A percentile compares a stretch with the other conserved stretches of the same genome.
Conservation (phyloP, 139 green algal genomes). For the Micractinium sp. region DNA sequence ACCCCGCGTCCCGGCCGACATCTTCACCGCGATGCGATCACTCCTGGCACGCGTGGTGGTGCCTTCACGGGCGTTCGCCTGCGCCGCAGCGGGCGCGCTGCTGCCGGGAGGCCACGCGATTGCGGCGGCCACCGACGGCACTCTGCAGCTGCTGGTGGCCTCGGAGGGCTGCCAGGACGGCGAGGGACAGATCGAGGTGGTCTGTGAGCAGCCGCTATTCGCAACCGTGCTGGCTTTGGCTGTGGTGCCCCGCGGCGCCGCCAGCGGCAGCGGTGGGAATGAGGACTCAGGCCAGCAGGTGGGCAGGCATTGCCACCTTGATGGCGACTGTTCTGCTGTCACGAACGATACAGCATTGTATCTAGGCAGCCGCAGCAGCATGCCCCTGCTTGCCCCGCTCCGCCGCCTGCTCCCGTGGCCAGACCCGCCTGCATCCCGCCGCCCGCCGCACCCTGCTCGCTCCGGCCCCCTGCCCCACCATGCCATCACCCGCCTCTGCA, state of each 20-base stretch:
- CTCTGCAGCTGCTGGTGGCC: neutral
- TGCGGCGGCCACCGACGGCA: neutral
- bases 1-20: too few species aligned
- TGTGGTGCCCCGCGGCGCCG: neutral
- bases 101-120: neutral
- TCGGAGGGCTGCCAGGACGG: neutral
- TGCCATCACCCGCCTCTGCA: too few species aligned
- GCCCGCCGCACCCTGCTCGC: neutral
- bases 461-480: too few species aligned
- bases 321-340: too few species aligned
- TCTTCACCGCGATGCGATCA: neutral
- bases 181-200: conserved; percentile 17
- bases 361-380: too few species aligned
- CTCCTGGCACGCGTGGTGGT: neutral
- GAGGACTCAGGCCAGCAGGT: neutral
- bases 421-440: neutral
- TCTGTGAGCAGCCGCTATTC: conserved; percentile 26
- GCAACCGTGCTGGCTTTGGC: neutral
- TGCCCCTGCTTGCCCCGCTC: neutral
- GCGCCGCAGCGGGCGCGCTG: neutral
- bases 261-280: neutral
- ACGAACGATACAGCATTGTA: neutral
- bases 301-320: too few species aligned
- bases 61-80: neutral
- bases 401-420: neutral